Conservation (phyloP, 192 early-diverging fungal species). For the Backusella australiensis region DNA sequence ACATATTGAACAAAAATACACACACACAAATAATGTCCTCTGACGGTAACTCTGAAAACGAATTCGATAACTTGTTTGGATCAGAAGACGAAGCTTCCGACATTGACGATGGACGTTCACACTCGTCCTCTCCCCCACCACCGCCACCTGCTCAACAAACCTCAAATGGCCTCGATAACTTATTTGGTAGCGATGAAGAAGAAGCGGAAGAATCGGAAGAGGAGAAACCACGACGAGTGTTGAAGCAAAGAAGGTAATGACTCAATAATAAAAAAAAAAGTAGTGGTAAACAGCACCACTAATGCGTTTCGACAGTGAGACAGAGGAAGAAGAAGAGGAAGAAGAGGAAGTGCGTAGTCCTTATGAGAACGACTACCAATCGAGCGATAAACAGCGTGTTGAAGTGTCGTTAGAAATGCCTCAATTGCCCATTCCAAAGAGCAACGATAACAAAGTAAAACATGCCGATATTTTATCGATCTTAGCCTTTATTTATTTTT, state of each 20-base stretch:
- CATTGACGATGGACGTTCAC: conserved; percentile 29
- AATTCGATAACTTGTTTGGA: conserved; percentile 27
- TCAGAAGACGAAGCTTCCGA: conserved; percentile 38
- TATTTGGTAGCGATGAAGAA: conserved; percentile 40
- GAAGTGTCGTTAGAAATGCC: no score
- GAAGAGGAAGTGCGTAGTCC: background rate
- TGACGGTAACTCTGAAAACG: conserved; percentile 2
- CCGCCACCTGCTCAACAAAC: background rate
- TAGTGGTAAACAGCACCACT: background rate
- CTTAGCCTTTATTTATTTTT: no score
- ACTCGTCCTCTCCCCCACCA: conserved; percentile 6
- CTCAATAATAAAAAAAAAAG: no score
- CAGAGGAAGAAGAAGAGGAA: conserved; percentile 10
- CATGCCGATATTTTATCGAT: no score
- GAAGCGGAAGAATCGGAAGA: conserved; percentile 14
- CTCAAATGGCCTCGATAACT: conserved; percentile 20
- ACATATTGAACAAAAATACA: background rate
- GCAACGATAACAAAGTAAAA: no score
- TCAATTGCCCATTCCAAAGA: no score
- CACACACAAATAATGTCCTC: background rate
- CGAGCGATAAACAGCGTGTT: no score
- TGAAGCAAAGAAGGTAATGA: conserved; percentile 12
- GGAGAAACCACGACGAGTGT: background rate
- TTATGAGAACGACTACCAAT: no score
- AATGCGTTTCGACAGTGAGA: background rate